Conservation (phyloP, 371 early-diverging fungal genomes). For the Lichtheimia hyalospora region DNA sequence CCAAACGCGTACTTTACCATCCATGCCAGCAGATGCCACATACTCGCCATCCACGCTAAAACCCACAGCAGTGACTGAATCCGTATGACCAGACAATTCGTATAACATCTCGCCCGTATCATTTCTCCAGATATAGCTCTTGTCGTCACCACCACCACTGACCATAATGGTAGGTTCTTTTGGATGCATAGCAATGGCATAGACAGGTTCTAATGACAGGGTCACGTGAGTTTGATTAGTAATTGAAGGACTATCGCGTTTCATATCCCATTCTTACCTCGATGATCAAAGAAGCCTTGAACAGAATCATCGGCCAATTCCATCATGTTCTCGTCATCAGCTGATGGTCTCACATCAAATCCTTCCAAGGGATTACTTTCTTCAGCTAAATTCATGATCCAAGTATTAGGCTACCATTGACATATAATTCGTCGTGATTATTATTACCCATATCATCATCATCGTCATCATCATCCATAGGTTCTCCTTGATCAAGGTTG, state of each 20-base stretch:
- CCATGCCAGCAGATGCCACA: slow-evolving; percentile 92
- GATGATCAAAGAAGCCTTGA: slow-evolving; percentile 91
- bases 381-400: neutral
- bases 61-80: slow-evolving; percentile 84
- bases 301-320: slow-evolving; percentile 87
- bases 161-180: slow-evolving; percentile 61
- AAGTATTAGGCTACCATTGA: neutral
- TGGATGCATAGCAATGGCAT: slow-evolving; percentile 85
- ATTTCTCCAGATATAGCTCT: slow-evolving; percentile 86
- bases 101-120: slow-evolving; percentile 79
- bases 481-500: slow-evolving; percentile 17
- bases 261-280: slow-evolving; percentile 44
- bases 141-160: slow-evolving; percentile 94
- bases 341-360: slow-evolving; percentile 36
- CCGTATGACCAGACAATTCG: slow-evolving; percentile 73
- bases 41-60: slow-evolving; percentile 87
- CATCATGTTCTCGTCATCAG: slow-evolving; percentile 58
- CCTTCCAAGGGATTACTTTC: slow-evolving; percentile 24
- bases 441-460: neutral
- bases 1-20: slow-evolving; percentile 91
- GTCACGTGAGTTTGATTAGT: neutral
- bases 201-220: slow-evolving; percentile 79
- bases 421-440: neutral
- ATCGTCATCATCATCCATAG: slow-evolving; percentile 22
- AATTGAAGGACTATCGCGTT: neutral